A percentile compares a stretch with the other conserved stretches of the same genome.
Evolutionary conservation across 371 early-diverging fungal species (phyloP).

Genomic region (Mucor irregularis): DNA sequence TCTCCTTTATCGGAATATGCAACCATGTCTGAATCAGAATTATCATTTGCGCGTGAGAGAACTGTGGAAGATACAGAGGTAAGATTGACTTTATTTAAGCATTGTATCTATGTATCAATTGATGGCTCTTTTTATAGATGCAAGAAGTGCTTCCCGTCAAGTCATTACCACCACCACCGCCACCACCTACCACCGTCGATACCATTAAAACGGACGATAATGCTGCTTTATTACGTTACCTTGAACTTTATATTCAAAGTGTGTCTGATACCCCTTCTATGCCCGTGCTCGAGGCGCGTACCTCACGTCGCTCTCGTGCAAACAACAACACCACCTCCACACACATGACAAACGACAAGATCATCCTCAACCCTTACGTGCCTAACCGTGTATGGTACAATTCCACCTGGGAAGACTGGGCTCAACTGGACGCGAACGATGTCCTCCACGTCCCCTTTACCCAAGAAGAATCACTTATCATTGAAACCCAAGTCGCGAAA

Average conservation of each 20-base stretch:
- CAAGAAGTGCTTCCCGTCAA: not conserved
- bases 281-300: not conserved
- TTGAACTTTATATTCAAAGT: constrained; percentile 13
- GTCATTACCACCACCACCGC: not conserved
- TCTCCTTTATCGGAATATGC: too few species aligned
- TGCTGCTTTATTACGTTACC: not conserved
- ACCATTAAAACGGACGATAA: constrained; percentile 8
- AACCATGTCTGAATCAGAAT: too few species aligned
- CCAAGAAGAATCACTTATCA: not conserved
- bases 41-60: too few species aligned
- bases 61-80: too few species aligned
- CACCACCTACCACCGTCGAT: constrained; percentile 3
- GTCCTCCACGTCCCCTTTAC: constrained; percentile 41
- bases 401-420: constrained; percentile 50
- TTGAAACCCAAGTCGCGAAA: not conserved
- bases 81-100: too few species aligned
- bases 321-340: not conserved
- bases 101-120: too few species aligned
- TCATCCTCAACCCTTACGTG: constrained; percentile 27
- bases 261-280: not conserved
- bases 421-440: constrained; percentile 34
- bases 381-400: constrained; percentile 35
- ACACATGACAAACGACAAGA: not conserved
- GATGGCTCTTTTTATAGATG: too few species aligned
- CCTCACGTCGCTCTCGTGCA: not conserved